phyloP scores from a whole-genome alignment of 208 protist species.

The Tetramitus jugosus region DNA sequence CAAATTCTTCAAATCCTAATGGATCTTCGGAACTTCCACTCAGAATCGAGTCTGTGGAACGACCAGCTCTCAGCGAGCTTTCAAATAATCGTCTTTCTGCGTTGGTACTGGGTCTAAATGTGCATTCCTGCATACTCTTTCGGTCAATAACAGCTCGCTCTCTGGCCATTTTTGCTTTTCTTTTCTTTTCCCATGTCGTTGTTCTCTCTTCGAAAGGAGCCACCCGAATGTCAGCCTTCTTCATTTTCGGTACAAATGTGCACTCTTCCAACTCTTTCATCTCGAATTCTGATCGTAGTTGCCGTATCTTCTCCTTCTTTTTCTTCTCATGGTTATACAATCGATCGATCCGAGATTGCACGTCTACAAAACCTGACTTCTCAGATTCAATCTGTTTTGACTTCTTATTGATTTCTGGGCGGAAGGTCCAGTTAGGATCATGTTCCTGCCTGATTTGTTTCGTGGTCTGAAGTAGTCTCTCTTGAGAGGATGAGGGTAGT shows the following conservation, averaged over 20 bases:
- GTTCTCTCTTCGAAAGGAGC: conserved; percentile 41
- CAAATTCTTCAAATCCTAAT: conserved; percentile 43
- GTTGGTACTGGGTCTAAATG: conserved; percentile 34
- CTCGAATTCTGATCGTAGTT: conserved; percentile 41
- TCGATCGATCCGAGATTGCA: conserved; percentile 30
- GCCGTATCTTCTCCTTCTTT: conserved; percentile 40
- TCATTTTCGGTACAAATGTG: conserved; percentile 48
- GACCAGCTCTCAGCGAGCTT: no score
- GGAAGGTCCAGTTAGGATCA: not conserved
- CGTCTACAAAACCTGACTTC: conserved; percentile 13
- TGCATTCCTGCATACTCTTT: conserved; percentile 37
- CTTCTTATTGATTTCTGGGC: conserved; percentile 18
- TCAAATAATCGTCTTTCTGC: no score
- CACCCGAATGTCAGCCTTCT: conserved; percentile 4
- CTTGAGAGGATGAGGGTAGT: conserved; percentile 46
- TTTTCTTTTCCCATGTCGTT: conserved; percentile 43
- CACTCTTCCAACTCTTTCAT: conserved; percentile 44
- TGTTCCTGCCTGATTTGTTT: not conserved
- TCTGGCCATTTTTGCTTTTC: conserved; percentile 42
- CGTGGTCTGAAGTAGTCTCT: conserved; percentile 42
- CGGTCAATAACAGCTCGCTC: conserved; percentile 32
- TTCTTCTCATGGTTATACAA: conserved; percentile 46
- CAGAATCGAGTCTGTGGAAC: not conserved
- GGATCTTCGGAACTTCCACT: conserved; percentile 34
- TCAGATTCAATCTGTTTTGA: conserved; percentile 18